Percentiles rank a stretch among this genome's conserved stretches.
Evolutionary conservation across 306 rosid genomes (phyloP).

Genomic region (Argentina anserina): DNA sequence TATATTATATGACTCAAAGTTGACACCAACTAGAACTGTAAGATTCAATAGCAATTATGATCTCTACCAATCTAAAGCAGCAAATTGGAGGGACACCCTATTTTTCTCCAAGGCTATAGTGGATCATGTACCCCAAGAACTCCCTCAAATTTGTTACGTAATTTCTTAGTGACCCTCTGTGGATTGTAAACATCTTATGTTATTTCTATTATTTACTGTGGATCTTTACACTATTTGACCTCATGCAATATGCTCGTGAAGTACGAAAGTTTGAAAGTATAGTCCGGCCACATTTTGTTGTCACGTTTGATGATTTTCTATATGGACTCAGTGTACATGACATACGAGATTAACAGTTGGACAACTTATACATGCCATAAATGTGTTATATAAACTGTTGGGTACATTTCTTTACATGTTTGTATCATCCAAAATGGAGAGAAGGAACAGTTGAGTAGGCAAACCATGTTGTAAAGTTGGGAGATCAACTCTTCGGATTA

Average conservation of each 20-base stretch:
- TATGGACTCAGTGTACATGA: no score
- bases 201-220: no score
- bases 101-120: slow-evolving; percentile 27
- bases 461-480: slow-evolving; percentile 32
- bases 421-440: slow-evolving; percentile 27
- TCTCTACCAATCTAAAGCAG: slow-evolving; percentile 25
- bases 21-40: not conserved
- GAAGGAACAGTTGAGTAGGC: slow-evolving; percentile 40
- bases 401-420: no score
- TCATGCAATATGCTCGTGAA: no score
- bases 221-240: not conserved
- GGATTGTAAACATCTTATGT: no score
- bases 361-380: no score
- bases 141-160: slow-evolving; percentile 40
- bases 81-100: slow-evolving; percentile 69
- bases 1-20: no score
- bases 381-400: no score
- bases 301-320: not conserved
- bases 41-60: slow-evolving; percentile 35
- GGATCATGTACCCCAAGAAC: slow-evolving; percentile 20
- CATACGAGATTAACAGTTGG: no score
- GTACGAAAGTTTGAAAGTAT: no score
- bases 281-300: no score
- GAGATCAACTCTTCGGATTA: slow-evolving; percentile 37
- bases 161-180: not conserved